These are phyloP conservation scores for Cyclotella choctawhatcheeana DNA, from an alignment of 108 stramenopile species.

Conservation along the genomic window DNA sequence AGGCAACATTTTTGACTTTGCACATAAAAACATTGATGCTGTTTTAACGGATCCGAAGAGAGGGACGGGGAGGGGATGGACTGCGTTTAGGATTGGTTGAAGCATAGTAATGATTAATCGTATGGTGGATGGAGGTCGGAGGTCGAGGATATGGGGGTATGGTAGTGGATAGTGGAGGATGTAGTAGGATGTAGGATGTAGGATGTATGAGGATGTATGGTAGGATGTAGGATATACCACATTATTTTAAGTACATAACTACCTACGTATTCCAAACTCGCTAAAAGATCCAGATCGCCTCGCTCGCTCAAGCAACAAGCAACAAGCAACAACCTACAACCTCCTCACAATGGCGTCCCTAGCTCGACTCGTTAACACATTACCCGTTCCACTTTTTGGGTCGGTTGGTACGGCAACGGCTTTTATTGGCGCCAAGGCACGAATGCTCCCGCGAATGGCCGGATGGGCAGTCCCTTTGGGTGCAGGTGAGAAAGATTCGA, in stretches of 20 bases:
- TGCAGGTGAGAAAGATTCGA: constrained; percentile 27
- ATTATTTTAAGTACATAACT: too few species aligned
- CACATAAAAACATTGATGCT: constrained; percentile 14
- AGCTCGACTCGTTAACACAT: constrained; percentile 25
- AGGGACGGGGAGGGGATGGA: constrained; percentile 26
- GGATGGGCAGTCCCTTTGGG: constrained; percentile 51
- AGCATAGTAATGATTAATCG: not conserved
- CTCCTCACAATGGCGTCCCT: constrained; percentile 32
- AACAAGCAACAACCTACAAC: too few species aligned
- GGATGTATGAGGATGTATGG: too few species aligned
- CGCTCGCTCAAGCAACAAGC: too few species aligned
- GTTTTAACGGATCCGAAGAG: constrained; percentile 28
- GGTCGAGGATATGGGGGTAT: too few species aligned
- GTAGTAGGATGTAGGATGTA: not conserved
- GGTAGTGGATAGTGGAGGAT: too few species aligned
- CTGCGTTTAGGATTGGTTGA: not conserved
- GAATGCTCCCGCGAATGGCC: constrained; percentile 42
- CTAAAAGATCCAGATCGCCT: too few species aligned
- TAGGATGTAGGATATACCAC: too few species aligned
- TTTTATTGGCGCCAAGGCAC: constrained; percentile 33
- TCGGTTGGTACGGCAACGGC: constrained; percentile 28
- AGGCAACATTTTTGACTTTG: constrained; percentile 20
- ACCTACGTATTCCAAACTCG: too few species aligned
- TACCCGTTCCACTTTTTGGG: constrained; percentile 55
- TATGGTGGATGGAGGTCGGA: too few species aligned